These are phyloP conservation scores for Pseudonitzschia pungens DNA, from an alignment of 108 stramenopile species.

Conservation along the genomic window DNA sequence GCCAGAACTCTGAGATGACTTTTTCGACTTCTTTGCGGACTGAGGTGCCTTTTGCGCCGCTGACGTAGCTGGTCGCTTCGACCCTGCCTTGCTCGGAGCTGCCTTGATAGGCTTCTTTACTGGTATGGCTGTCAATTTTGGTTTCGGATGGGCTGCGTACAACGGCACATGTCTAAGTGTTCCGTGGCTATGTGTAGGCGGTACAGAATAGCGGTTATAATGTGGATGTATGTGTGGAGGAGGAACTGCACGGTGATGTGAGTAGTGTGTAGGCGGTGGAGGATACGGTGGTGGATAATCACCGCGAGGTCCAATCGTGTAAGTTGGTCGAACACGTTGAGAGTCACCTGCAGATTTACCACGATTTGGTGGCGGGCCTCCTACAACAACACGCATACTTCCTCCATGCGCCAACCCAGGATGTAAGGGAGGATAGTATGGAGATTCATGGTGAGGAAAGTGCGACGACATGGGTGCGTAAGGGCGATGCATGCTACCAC, in stretches of 20 bases:
- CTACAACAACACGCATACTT: slow-evolving; percentile 54
- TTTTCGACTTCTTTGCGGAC: slow-evolving; percentile 41
- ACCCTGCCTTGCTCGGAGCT: slow-evolving; percentile 5
- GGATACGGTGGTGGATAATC: slow-evolving; percentile 25
- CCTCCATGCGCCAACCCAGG: slow-evolving; percentile 41
- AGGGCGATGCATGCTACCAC: slow-evolving; percentile 22
- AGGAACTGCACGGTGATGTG: slow-evolving; percentile 28
- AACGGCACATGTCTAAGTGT: slow-evolving; percentile 46
- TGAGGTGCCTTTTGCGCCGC: slow-evolving; percentile 12
- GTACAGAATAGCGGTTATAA: slow-evolving; percentile 38
- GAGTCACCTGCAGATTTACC: slow-evolving; percentile 30
- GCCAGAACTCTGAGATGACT: slow-evolving; percentile 28
- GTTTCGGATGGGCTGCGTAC: slow-evolving; percentile 42
- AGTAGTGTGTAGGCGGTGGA: slow-evolving; percentile 24
- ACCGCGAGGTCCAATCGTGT: slow-evolving; percentile 32
- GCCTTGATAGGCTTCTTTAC: slow-evolving; percentile 20
- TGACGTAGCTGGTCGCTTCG: slow-evolving; percentile 22
- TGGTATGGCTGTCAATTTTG: slow-evolving; percentile 5
- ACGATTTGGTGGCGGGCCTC: slow-evolving; percentile 46
- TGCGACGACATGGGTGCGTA: slow-evolving; percentile 22
- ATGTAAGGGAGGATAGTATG: slow-evolving; percentile 28
- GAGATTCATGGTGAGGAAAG: slow-evolving; percentile 21
- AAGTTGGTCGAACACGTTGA: slow-evolving; percentile 21
- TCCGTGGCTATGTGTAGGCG: slow-evolving; percentile 29
- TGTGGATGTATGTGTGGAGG: slow-evolving; percentile 48